These are phyloP conservation scores for Malania oleifera DNA, from an alignment of 164 flowering plant species.

Conservation along the genomic window DNA sequence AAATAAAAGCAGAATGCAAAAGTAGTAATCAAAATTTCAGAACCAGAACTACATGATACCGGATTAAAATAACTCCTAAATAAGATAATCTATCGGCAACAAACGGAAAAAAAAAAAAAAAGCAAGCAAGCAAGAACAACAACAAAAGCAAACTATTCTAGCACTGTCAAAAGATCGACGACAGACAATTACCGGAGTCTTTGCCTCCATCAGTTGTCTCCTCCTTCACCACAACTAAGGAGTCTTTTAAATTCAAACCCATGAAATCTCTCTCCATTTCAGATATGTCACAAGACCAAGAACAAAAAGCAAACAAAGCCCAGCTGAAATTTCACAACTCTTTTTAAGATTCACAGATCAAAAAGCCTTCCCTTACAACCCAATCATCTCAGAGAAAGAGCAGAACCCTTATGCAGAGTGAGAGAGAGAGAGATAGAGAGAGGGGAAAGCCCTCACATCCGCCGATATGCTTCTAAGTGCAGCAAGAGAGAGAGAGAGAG, in stretches of 20 bases:
- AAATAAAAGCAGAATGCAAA: neutral
- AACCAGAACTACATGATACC: neutral
- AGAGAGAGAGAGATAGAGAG: conserved; percentile 6
- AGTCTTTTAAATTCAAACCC: conserved; percentile 39
- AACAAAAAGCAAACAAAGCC: conserved; percentile 1
- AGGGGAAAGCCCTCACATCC: neutral
- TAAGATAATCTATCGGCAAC: too few species aligned
- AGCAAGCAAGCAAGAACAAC: neutral
- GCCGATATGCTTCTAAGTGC: conserved; percentile 8
- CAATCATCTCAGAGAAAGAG: too few species aligned
- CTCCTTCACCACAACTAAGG: conserved; percentile 28
- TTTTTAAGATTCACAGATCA: conserved; percentile 8
- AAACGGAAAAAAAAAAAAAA: neutral
- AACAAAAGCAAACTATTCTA: neutral
- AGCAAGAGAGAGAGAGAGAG: conserved; percentile 4
- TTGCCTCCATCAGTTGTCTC: conserved; percentile 27
- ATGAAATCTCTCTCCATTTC: conserved; percentile 59
- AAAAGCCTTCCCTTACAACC: neutral
- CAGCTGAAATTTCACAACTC: conserved; percentile 7
- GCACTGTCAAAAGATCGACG: neutral
- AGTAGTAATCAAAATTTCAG: neutral
- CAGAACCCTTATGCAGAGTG: neutral
- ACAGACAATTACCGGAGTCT: conserved; percentile 9
- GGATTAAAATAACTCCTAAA: too few species aligned
- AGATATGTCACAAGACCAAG: neutral